Evolutionary conservation across 495 filamentous ascomycete genomes (phyloP).

Genomic region (Penicillium diatomitis): DNA sequence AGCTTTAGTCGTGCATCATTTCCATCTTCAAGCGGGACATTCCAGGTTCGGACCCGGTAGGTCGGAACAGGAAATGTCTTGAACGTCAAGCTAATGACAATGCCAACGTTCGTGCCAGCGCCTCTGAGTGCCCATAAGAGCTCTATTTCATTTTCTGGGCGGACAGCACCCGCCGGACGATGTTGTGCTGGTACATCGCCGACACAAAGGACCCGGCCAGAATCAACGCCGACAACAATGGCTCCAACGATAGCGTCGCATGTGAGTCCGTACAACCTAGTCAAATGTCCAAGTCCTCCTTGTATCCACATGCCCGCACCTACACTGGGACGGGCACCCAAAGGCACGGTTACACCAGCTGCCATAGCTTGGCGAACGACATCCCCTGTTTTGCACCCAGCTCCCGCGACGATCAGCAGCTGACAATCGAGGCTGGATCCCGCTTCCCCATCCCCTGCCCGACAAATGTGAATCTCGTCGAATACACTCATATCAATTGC

Average conservation of each 20-base stretch:
- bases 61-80: slow-evolving; percentile 36
- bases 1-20: slow-evolving; percentile 30
- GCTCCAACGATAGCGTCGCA: slow-evolving; percentile 54
- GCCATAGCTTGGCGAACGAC: slow-evolving; percentile 44
- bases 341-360: slow-evolving; percentile 45
- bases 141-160: slow-evolving; percentile 41
- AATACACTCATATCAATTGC: slow-evolving; percentile 51
- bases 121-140: slow-evolving; percentile 54
- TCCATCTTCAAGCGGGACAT: slow-evolving; percentile 34
- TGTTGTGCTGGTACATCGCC: slow-evolving; percentile 45
- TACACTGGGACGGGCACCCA: slow-evolving; percentile 53
- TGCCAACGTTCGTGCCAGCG: slow-evolving; percentile 54
- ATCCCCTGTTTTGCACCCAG: slow-evolving; percentile 48
- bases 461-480: slow-evolving; percentile 40
- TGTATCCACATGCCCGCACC: slow-evolving; percentile 55
- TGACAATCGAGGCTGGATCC: slow-evolving; percentile 4
- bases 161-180: slow-evolving; percentile 36
- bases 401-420: slow-evolving; percentile 40
- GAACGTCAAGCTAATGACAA: slow-evolving; percentile 52
- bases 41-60: slow-evolving; percentile 42
- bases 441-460: slow-evolving; percentile 15
- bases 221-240: slow-evolving; percentile 46
- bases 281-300: slow-evolving; percentile 55
- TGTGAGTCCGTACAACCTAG: slow-evolving; percentile 47
- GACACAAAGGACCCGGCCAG: slow-evolving; percentile 35